Conservation (phyloP, 192 early-diverging fungal genomes). For the Coemansia sp. region DNA sequence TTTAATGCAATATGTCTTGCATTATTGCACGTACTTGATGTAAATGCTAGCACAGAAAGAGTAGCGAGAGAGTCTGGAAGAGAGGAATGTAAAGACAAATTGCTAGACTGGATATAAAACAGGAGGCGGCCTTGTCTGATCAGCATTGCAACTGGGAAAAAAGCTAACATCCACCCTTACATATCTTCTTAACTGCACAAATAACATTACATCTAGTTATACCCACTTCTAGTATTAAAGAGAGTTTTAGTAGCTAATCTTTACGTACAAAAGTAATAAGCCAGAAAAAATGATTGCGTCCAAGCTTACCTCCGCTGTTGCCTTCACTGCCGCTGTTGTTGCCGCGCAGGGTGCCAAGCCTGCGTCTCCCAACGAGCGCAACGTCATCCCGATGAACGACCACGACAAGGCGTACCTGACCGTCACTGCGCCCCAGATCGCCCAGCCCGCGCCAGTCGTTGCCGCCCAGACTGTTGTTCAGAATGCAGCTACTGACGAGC, state of each 20-base stretch:
- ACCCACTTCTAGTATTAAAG: neutral
- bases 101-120: neutral
- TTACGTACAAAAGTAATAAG: neutral
- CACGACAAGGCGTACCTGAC: slow-evolving; percentile 37
- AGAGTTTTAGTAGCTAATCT: neutral
- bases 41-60: neutral
- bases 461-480: slow-evolving; percentile 33
- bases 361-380: slow-evolving; percentile 9
- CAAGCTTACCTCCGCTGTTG: slow-evolving; percentile 36
- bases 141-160: neutral
- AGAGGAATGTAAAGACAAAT: neutral
- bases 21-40: neutral
- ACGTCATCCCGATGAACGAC: slow-evolving; percentile 1
- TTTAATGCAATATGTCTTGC: neutral
- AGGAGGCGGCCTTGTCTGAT: neutral
- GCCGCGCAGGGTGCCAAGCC: slow-evolving; percentile 18
- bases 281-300: slow-evolving; percentile 27
- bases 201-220: neutral
- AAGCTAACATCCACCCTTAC: neutral
- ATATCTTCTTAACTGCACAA: neutral
- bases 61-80: neutral
- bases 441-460: slow-evolving; percentile 25
- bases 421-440: slow-evolving; percentile 39
- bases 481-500: slow-evolving; percentile 35
- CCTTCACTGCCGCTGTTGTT: slow-evolving; percentile 32